Percentiles rank a stretch among this genome's conserved stretches.
Evolutionary conservation across 169 alveolate species (phyloP).

Genomic region (Plasmodium sp.): DNA sequence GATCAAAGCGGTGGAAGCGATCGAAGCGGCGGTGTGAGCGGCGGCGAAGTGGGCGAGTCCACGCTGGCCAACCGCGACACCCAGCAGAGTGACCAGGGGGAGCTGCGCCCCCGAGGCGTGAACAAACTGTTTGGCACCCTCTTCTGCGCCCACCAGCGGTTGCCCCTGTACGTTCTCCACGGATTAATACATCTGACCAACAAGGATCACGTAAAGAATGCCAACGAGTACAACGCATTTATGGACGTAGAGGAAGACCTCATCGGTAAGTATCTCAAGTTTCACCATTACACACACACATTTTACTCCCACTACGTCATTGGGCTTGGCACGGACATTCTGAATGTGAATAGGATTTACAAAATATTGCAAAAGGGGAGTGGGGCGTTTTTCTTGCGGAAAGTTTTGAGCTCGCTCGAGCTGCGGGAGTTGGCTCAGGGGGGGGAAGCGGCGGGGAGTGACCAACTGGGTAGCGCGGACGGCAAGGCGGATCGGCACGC

Average conservation of each 20-base stretch:
- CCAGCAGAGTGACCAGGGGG: not conserved
- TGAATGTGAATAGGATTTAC: slow-evolving; percentile 45
- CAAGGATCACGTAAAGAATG: slow-evolving; percentile 61
- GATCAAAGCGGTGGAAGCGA: not conserved
- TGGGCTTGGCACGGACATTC: slow-evolving; percentile 52
- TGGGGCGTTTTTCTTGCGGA: slow-evolving; percentile 14
- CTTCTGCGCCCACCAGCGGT: slow-evolving; percentile 36
- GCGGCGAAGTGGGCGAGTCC: not conserved
- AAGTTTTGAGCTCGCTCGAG: slow-evolving; percentile 36
- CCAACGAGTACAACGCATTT: slow-evolving; percentile 45
- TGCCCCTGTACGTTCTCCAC: slow-evolving; percentile 58
- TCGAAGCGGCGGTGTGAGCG: too few relatives aligned
- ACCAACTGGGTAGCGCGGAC: not conserved
- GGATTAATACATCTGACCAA: slow-evolving; percentile 49
- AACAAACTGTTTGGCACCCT: slow-evolving; percentile 28
- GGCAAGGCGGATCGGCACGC: not conserved
- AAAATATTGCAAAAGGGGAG: slow-evolving; percentile 11
- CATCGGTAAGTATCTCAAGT: slow-evolving; percentile 24
- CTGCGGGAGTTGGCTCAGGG: slow-evolving; percentile 8
- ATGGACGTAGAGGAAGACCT: slow-evolving; percentile 54
- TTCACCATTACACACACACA: slow-evolving; percentile 29
- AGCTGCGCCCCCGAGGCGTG: slow-evolving; percentile 17
- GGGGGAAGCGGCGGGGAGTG: not conserved
- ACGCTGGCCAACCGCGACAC: not conserved
- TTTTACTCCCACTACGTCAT: slow-evolving; percentile 44